Base-by-base conservation (phyloP, 345 rosid species). In the Erodium maritimum region DNA sequence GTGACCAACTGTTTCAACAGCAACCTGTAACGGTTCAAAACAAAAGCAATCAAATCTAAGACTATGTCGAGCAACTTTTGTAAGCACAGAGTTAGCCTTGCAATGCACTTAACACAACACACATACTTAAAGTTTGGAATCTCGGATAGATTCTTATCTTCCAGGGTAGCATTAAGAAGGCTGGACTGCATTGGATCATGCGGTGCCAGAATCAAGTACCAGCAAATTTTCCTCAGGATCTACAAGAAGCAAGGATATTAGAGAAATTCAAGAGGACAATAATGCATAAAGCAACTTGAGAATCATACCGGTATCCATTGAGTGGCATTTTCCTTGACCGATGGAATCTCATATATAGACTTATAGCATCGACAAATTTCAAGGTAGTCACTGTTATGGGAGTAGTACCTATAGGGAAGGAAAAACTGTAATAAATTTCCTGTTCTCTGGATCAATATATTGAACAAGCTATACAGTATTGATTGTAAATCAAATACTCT, bases 351-450 rank as follows among this genome's bases (percentile, higher is more conserved):
- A 63, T 94, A 94, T 50, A 94, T 94, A 1, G 96, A 66, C 89
- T 84, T 88, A 64, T 88, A 88, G 93, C 89, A 88, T 62, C 95
- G 88, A 45, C 90, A 84, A 29, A 91, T 86, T 67, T 91, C 96
- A 57, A 88, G 80, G 76, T 91, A 91, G 45, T 88, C 96, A 62
- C 81, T 84, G 79, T 73, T 70, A 66, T 86, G 89, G 50, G 88
- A 75, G 64, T 83, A 85, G 59, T 91, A 91, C 87, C 96, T 88
- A 54, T 14, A 42, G 1, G 12, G 17, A 42, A 0, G 48, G 60
- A 58, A 1, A 21, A 55, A n/a, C 17, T 56, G 37, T 10, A 42
- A 10, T 42, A 42, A 42, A 42, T 10, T 42, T 14, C 14, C 11
- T 42, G 48, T 42, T 42, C 48, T 42, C 17, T 19, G 57, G 12